Base-by-base conservation (phyloP, 768 basidiomycete species). In the Mycena rosella region DNA sequence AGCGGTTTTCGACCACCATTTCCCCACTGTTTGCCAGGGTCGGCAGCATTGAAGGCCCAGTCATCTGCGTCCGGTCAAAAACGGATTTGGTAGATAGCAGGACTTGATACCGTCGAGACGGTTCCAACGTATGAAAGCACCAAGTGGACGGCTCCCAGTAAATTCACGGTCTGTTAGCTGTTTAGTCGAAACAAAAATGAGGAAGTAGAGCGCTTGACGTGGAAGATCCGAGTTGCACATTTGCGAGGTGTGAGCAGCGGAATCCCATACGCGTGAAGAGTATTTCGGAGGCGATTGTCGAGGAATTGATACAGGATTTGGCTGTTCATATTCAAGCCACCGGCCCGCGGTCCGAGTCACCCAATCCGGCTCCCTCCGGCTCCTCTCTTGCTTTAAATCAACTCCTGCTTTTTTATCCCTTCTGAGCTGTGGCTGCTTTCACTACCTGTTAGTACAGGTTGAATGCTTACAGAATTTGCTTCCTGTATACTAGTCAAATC, bases 41-140 rank as follows among this genome's bases (percentile, higher is more conserved):
- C 8, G 93, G 93, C 29, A 94, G 83, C 93, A 95, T 95, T 47
- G 94, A 95, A 10, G 90, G 89, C 9, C 93, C 93, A 53, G 78
- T 61, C 78, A 89, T 90, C 93, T 94, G 68, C 18, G 29, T 57
- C 24, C 34, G 68, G 29, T 15, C 65, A 57, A 69, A 56, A 30
- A 30, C 56, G 17, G 45, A 47, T 24, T 5, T 49, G 44, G 18
- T 27, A 71, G 66, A 52, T 32, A 20, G n/a, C 49, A 63, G 29
- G 26, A 32, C 54, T 49, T 75, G 82, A 53, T 72, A 92, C 91
- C 51, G 81, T 69, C 45, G 88, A 86, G 63, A 86, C 77, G 27
- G 84, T 84, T 30, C 85, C 90, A 20, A 93, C 77, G 76, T 91
- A 86, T 15, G 83, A 78, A 70, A 92, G 86, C 58, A 44, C 18